Base-by-base conservation (phyloP, 768 basidiomycete species). In the Hypsizygus marmoreus region DNA sequence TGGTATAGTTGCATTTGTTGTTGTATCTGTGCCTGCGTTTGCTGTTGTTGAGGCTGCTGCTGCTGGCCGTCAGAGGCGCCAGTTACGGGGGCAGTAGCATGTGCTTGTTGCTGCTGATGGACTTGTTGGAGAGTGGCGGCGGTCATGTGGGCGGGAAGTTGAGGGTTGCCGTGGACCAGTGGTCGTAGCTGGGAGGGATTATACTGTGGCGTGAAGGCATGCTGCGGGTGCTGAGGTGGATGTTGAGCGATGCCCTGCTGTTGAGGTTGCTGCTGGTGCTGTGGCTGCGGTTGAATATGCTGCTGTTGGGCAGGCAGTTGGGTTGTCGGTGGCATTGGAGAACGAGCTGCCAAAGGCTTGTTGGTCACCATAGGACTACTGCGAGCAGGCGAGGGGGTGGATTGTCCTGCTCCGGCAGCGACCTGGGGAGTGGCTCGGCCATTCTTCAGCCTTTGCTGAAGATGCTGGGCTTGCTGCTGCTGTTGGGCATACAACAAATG, bases 361-460 rank as follows among this genome's bases (percentile, higher is more conserved):
- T 62, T 67, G 22, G 58, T 45, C 9, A 67, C 60, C 49, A 68
- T 53, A 0, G 75, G 75, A 42, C 73, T 75, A 32, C 50, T 62
- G 9, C 71, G 65, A 19, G 55, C 31, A 7, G 56, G 37, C 6
- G 54, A 38, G 9, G 41, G 34, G 12, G 40, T 37, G 25, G 14
- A 39, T 26, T 37, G 40, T 10, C 43, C 45, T 8, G 16, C 20
- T 2, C 20, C 47, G 10, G 38, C 41, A 12, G 55, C 53, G 41
- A 48, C 37, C 51, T 64, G 68, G 4, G 59, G 62, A 8, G 68
- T 70, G 14, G 55, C 49, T 33, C 67, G 59, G 6, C 64, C 66
- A 36, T 57, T 60, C 42, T 56, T 55, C 43, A 62, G 56, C 34
- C 51, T 50, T 4, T 45, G 36, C 12, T 50, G 36, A 17, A 49